Evolutionary conservation across 768 basidiomycete species (phyloP), one percentile per base, ranked within the genome.

Genomic region (Termitomyces sp.): DNA sequence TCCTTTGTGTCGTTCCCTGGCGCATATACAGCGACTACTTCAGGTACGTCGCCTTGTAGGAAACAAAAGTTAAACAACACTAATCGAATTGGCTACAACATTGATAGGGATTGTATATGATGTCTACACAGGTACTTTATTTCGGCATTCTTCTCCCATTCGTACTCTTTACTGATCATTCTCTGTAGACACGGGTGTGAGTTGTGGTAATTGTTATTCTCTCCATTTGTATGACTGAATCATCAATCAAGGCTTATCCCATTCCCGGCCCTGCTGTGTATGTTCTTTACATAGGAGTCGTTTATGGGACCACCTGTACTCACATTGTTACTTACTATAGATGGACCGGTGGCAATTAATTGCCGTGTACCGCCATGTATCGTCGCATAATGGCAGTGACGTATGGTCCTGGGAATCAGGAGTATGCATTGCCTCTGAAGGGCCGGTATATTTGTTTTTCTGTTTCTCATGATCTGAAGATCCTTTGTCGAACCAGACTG

Each of bases 1-100:
- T 73, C 73, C 0, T 75, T 80, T 32, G 79, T 80, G 18, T 74
- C 80, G 4, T 81, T 80, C 75, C 80, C 79, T 30, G 77, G 78
- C 30, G 74, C 76, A 10, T 79, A 79, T 60, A 74, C 68, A 1
- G 61, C 68, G 0, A 66, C n/a, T 32, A 75, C 72, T 40, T 73
- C 69, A 36, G 73, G 67, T 61, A 51, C 18, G 54, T 52, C 28
- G 42, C 3, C 45, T 28, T 24, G 2, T 36, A 3, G 2, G 22
- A 36, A 13, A 26, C 24, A 12, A 12, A 7, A 18, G 38, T 36
- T 6, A 16, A 26, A 38, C 2, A 26, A 36, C 22, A 40, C 51
- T 28, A 28, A 52, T 13, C 3, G 32, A 28, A 52, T 13, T 1
- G 32, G 16, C 18, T 6, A 8, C 18, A 40, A 26, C 12, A 6